phyloP scores from a whole-genome alignment of 257 asterid genomes.

The Lycium barbarum region DNA sequence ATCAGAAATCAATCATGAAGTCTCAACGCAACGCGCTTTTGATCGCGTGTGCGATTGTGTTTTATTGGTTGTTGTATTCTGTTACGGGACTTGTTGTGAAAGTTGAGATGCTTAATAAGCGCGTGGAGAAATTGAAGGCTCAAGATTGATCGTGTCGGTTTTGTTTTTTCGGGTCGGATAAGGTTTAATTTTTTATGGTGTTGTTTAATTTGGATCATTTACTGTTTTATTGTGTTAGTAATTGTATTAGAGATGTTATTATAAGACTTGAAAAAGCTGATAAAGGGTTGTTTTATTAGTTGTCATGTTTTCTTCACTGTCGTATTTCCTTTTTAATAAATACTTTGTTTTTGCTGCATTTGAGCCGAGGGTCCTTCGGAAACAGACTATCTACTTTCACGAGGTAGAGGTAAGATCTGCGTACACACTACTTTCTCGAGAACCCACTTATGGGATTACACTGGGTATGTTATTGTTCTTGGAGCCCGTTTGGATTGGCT shows the following conservation, averaged over 20 bases:
- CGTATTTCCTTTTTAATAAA: too few relatives aligned
- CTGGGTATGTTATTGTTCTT: not conserved
- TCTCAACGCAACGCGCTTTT: slow-evolving; percentile 77
- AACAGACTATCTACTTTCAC: not conserved
- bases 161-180: slow-evolving; percentile 9
- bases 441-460: not conserved
- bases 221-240: not conserved
- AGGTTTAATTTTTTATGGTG: not conserved
- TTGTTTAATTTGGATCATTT: not conserved
- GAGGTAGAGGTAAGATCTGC: not conserved
- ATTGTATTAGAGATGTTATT: not conserved
- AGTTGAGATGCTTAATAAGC: slow-evolving; percentile 62
- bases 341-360: not conserved
- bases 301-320: too few relatives aligned
- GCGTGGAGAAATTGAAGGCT: slow-evolving; percentile 69
- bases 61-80: slow-evolving; percentile 79
- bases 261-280: not conserved
- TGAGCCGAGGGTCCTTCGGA: not conserved
- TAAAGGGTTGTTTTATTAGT: not conserved
- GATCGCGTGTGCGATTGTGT: slow-evolving; percentile 71
- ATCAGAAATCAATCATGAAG: slow-evolving; percentile 81
- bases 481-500: too few relatives aligned
- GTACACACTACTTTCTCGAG: not conserved
- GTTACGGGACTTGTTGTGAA: slow-evolving; percentile 73
- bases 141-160: slow-evolving; percentile 49